Conservation (phyloP, 306 rosid species). For the Biancaea sappan region DNA sequence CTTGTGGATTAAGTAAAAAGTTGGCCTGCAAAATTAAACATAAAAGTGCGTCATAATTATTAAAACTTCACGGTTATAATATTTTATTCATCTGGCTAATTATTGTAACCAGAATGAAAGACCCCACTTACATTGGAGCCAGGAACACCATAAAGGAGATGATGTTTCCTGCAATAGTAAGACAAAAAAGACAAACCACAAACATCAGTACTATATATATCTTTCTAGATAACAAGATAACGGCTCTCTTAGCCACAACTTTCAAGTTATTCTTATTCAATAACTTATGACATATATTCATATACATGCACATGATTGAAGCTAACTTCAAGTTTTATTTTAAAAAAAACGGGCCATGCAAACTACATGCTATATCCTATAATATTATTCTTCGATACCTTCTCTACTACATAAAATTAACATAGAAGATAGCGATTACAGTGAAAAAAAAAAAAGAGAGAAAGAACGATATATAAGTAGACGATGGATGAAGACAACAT, state of each 20-base stretch:
- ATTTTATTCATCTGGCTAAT: no score
- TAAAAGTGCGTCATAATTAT: neutral
- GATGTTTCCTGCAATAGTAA: conserved; percentile 61
- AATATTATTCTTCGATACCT: no score
- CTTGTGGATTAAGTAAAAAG: conserved; percentile 76
- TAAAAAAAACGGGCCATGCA: no score
- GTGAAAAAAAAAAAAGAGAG: neutral
- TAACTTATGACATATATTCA: no score
- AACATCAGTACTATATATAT: conserved; percentile 16
- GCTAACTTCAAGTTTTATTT: no score
- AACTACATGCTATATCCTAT: conserved; percentile 11
- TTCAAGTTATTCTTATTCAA: no score
- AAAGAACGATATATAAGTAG: no score
- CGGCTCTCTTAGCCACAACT: neutral
- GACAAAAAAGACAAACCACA: conserved; percentile 12
- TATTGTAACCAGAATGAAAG: no score
- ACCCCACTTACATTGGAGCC: conserved; percentile 85
- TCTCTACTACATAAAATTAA: no score
- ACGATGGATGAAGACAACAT: no score
- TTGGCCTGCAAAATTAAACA: conserved; percentile 61
- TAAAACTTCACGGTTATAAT: neutral
- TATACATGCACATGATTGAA: no score
- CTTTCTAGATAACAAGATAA: neutral
- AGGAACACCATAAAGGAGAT: conserved; percentile 87
- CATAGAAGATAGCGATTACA: no score